Evolutionary conservation across 352 stramenopile genomes (phyloP), one percentile per base, ranked within the genome.

Genomic region (Globisporangium paddicum): DNA sequence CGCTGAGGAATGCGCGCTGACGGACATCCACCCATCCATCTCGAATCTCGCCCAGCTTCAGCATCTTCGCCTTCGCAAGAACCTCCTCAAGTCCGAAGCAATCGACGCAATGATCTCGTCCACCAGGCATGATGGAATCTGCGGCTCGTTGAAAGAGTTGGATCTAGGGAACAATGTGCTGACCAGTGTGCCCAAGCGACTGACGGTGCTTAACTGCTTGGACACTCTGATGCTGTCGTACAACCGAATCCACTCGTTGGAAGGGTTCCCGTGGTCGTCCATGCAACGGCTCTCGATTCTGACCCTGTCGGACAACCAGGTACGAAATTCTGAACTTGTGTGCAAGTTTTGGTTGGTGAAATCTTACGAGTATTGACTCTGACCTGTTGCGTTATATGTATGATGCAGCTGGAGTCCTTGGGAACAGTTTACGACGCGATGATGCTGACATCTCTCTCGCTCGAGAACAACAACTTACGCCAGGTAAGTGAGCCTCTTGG

Each of bases 381-480:
- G n/a, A n/a, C n/a, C n/a, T n/a, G n/a, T n/a, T n/a, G n/a, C n/a
- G n/a, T n/a, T 49, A 34, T 54, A 51, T 49, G 52, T 45, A 10
- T 44, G 32, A 23, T 62, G 30, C 25, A 87, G 79, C 59, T 96
- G 9, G 73, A 84, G 37, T 82, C 75, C 2, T 67, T 92, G 9
- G 79, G 80, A 49, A 70, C 66, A 4, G 71, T 94, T 19, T 76
- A 91, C 54, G 69, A 85, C 46, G 66, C 77, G 6, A 72, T 72
- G 8, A 69, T 68, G 51, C 63, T 96, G 38, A 87, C 79, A 11
- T 87, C 79, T 37, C 69, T 96, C 0, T 89, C 81, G 18, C 66
- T 94, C 21, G 77, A 92, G 44, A 94, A 96, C 67, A 96, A 96
- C 63, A 83, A 89, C 45, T 58, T 96, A 7, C 75, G 73, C 8